Base-by-base conservation (phyloP, 2,329 filamentous ascomycete species). In the Calonectria crousiana region DNA sequence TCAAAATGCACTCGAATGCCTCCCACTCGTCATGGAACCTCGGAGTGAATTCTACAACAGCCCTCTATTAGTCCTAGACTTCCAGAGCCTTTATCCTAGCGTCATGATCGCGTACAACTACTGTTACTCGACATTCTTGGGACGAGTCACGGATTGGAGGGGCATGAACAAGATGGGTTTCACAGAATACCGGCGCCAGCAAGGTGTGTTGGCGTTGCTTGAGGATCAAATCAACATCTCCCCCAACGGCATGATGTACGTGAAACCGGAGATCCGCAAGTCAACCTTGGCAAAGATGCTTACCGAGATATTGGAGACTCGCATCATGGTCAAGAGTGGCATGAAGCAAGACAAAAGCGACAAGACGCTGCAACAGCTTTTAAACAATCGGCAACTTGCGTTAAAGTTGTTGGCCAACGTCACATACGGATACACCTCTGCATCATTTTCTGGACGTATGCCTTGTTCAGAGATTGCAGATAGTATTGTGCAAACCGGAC, bases 101-200 rank as follows among this genome's bases (percentile, higher is more conserved):
- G 93, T 98, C 74, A 98, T 99, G 95, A 98, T 99, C 82, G 97
- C 97, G 0, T 98, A 99, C 87, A 99, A 99, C 81, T 97, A 98
- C 82, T 99, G 97, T 86, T 99, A 99, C 82, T 98, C 97, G 0
- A 99, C 97, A 0, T 99, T 96, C 79, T 89, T 98, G 0, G 97
- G 97, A 0, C 92, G 97, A 36, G 92, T 98, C 49, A 91, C 92
- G 34, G 92, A 92, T 78, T 98, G 96, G 96, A 92, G 95, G n/a
- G 96, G 95, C 3, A 92, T 91, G 36, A 96, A 95, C 86, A 98
- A 98, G 85, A 95, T 99, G 93, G 97, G 97, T 0, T 98, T 98
- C 82, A 92, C 92, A 34, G 93, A 98, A 75, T 98, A 97, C 84
- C 89, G 93, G 76, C 92, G 97, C 30, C 92, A 96, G 77, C 89